Evolutionary conservation across 352 stramenopile genomes (phyloP).

Genomic region (Phytophthora pistaciae): DNA sequence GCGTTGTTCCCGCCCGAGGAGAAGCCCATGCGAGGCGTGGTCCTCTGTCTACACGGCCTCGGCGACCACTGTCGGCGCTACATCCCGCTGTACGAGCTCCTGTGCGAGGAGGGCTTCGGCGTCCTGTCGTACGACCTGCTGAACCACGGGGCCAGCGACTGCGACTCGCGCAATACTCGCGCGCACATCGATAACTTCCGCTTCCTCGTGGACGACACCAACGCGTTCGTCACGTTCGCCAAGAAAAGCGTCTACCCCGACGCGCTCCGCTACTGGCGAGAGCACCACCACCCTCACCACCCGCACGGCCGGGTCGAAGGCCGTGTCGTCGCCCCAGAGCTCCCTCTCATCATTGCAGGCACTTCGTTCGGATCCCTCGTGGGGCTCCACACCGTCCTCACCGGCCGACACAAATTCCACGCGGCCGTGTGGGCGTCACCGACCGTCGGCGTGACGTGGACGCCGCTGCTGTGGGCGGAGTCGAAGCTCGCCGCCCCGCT

Average conservation of each 20-base stretch:
- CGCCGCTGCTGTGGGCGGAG: slow-evolving; percentile 36
- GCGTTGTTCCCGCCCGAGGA: slow-evolving; percentile 47
- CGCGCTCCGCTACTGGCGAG: slow-evolving; percentile 34
- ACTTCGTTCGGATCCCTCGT: slow-evolving; percentile 50
- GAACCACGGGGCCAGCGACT: slow-evolving; percentile 58
- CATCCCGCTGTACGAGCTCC: slow-evolving; percentile 50
- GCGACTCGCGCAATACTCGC: slow-evolving; percentile 33
- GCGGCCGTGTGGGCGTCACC: slow-evolving; percentile 42
- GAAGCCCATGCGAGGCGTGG: slow-evolving; percentile 47
- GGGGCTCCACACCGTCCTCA: slow-evolving; percentile 46
- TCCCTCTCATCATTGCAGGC: slow-evolving; percentile 39
- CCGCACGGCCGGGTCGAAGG: slow-evolving; percentile 26
- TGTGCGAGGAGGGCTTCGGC: slow-evolving; percentile 53
- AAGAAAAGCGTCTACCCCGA: slow-evolving; percentile 35
- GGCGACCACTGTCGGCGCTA: slow-evolving; percentile 62
- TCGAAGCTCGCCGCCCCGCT: slow-evolving; percentile 35
- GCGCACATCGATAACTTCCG: slow-evolving; percentile 42
- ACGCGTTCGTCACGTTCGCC: slow-evolving; percentile 44
- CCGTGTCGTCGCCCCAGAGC: slow-evolving; percentile 15
- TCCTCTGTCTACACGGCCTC: slow-evolving; percentile 65
- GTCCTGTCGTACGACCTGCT: slow-evolving; percentile 67
- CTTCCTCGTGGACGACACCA: slow-evolving; percentile 48
- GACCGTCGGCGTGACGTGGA: slow-evolving; percentile 46
- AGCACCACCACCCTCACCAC: slow-evolving; percentile 40
- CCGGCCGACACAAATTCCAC: slow-evolving; percentile 46